These are phyloP conservation scores for Allium fistulosum DNA, from an alignment of 106 monocot species.

Conservation along the genomic window DNA sequence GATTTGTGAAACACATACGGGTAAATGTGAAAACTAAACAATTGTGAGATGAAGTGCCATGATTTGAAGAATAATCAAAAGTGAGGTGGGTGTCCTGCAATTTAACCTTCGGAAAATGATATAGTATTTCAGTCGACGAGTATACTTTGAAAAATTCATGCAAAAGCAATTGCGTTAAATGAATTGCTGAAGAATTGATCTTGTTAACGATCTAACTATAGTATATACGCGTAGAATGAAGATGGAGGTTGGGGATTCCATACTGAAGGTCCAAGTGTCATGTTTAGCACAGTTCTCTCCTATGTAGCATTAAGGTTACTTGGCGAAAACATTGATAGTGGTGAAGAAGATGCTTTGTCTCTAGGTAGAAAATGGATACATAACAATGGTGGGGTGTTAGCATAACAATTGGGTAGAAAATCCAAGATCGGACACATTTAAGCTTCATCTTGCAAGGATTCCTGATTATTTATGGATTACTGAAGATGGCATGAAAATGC, in stretches of 20 bases:
- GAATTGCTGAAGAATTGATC: neutral
- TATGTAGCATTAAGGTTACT: slow-evolving; percentile 30
- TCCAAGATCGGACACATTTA: slow-evolving; percentile 82
- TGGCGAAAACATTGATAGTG: slow-evolving; percentile 20
- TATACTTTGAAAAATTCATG: neutral
- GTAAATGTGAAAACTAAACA: too few relatives aligned
- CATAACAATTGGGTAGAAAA: slow-evolving; percentile 84
- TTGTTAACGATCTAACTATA: too few relatives aligned
- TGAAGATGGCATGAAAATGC: slow-evolving; percentile 99
- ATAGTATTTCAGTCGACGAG: too few relatives aligned
- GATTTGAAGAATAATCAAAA: too few relatives aligned
- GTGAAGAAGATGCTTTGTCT: slow-evolving; percentile 9
- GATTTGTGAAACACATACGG: too few relatives aligned
- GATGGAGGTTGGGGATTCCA: slow-evolving; percentile 59
- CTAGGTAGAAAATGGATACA: slow-evolving; percentile 35
- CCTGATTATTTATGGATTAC: slow-evolving; percentile 85
- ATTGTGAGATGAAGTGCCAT: too few relatives aligned
- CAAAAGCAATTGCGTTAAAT: neutral
- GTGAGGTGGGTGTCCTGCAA: neutral
- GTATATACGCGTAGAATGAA: slow-evolving; percentile 14
- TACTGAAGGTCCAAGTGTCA: slow-evolving; percentile 29
- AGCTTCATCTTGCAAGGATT: slow-evolving; percentile 72
- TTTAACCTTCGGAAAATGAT: neutral
- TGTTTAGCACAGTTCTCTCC: slow-evolving; percentile 32
- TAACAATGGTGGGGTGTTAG: slow-evolving; percentile 31